Conservation (phyloP, 2,329 filamentous ascomycete genomes). For the Hypoxylon sp. region DNA sequence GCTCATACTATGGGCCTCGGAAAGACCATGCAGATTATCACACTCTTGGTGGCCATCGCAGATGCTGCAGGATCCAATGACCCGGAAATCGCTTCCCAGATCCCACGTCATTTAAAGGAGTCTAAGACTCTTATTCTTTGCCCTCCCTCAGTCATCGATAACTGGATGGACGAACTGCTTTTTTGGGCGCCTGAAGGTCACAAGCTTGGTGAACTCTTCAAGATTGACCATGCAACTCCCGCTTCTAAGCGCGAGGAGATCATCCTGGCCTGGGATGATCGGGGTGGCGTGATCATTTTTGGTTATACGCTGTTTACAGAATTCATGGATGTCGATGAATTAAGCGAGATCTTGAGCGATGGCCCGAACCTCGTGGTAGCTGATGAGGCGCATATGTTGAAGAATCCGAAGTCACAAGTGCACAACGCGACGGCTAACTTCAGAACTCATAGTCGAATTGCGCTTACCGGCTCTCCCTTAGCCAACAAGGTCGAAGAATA, state of each 20-base stretch:
- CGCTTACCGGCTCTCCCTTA: constrained; percentile 88
- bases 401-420: constrained; percentile 72
- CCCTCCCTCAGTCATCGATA: constrained; percentile 80
- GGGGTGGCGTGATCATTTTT: constrained; percentile 81
- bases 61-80: constrained; percentile 75
- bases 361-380: constrained; percentile 81
- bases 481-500: constrained; percentile 89
- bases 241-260: constrained; percentile 58
- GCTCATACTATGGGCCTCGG: constrained; percentile 94
- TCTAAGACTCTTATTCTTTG: constrained; percentile 81
- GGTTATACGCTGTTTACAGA: constrained; percentile 79
- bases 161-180: constrained; percentile 85
- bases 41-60: constrained; percentile 81
- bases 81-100: constrained; percentile 70
- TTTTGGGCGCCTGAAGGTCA: constrained; percentile 73
- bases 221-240: constrained; percentile 63
- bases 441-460: constrained; percentile 79
- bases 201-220: constrained; percentile 69
- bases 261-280: constrained; percentile 71
- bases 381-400: constrained; percentile 88
- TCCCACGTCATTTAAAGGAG: constrained; percentile 74
- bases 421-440: constrained; percentile 71
- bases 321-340: constrained; percentile 52
- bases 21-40: constrained; percentile 93
- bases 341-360: constrained; percentile 67